Evolutionary conservation across 1,284 basidiomycete species (phyloP).

Genomic region (Naganishia sp.): DNA sequence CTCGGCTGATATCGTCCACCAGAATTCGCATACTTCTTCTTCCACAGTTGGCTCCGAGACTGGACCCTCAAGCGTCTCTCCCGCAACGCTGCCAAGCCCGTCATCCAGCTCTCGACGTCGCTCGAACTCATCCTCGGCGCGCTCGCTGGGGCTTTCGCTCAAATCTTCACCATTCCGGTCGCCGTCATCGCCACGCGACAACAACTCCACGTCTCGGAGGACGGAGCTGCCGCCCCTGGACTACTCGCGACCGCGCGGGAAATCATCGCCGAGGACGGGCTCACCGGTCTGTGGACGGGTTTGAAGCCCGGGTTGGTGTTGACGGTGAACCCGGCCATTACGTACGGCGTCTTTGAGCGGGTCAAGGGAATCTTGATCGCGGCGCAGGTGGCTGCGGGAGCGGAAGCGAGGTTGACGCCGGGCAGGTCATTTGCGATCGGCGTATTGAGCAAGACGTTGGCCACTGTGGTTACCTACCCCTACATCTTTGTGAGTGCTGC

Average conservation of each 20-base stretch:
- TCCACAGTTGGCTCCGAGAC: constrained; percentile 83
- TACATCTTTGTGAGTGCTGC: constrained; percentile 50
- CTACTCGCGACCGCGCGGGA: constrained; percentile 72
- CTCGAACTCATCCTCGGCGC: constrained; percentile 88
- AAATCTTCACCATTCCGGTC: constrained; percentile 98
- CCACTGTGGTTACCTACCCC: constrained; percentile 75
- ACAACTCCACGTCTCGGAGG: constrained; percentile 67
- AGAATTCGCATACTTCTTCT: constrained; percentile 99
- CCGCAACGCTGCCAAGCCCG: constrained; percentile 49
- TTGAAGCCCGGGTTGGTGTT: constrained; percentile 89
- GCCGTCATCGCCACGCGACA: constrained; percentile 97
- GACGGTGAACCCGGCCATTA: constrained; percentile 96
- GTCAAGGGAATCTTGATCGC: constrained; percentile 65
- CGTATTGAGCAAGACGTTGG: constrained; percentile 92
- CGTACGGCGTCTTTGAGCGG: constrained; percentile 93
- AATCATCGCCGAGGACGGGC: constrained; percentile 88
- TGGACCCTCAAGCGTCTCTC: constrained; percentile 48
- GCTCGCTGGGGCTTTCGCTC: constrained; percentile 87
- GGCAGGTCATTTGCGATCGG: constrained; percentile 82
- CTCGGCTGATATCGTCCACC: constrained; percentile 20
- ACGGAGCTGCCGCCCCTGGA: constrained; percentile 42
- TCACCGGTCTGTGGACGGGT: constrained; percentile 91
- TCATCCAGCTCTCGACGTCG: constrained; percentile 64
- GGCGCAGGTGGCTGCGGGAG: constrained; percentile 32
- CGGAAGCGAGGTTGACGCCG: constrained; percentile 53